These are phyloP conservation scores for Clavariopsis aquatica DNA, from an alignment of 495 filamentous ascomycete genomes.

Conservation along the genomic window DNA sequence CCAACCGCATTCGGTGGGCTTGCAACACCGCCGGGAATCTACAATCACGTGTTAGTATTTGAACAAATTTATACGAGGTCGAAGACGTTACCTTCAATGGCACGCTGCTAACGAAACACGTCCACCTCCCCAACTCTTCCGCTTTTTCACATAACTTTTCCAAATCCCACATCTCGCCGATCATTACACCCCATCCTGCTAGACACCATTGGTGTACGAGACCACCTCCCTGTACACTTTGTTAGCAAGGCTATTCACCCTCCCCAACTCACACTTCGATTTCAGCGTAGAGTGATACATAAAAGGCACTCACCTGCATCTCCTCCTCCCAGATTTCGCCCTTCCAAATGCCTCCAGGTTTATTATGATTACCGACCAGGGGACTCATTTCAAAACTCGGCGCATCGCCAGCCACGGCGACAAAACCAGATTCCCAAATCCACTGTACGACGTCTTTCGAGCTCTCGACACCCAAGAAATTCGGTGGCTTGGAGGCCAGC, in stretches of 20 bases:
- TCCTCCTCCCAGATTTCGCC: constrained; percentile 33
- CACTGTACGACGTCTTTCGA: constrained; percentile 48
- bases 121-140: constrained; percentile 16
- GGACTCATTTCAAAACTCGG: constrained; percentile 33
- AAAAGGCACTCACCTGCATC: constrained; percentile 18
- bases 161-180: constrained; percentile 40
- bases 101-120: constrained; percentile 34
- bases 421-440: constrained; percentile 40
- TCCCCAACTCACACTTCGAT: background rate
- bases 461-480: constrained; percentile 55
- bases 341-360: constrained; percentile 28
- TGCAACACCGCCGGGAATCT: constrained; percentile 32
- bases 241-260: background rate
- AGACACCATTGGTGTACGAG: constrained; percentile 32
- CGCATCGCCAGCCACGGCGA: constrained; percentile 29
- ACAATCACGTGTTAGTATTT: too few species aligned
- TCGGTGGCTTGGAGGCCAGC: constrained; percentile 43
- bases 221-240: constrained; percentile 10
- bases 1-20: constrained; percentile 31
- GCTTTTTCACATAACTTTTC: constrained; percentile 21
- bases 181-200: constrained; percentile 34
- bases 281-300: background rate
- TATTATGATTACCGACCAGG: constrained; percentile 27
- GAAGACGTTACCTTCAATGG: constrained; percentile 34
- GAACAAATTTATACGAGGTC: too few species aligned